Conservation (phyloP, 1,284 basidiomycete genomes). For the Boletellus deceptivus region DNA sequence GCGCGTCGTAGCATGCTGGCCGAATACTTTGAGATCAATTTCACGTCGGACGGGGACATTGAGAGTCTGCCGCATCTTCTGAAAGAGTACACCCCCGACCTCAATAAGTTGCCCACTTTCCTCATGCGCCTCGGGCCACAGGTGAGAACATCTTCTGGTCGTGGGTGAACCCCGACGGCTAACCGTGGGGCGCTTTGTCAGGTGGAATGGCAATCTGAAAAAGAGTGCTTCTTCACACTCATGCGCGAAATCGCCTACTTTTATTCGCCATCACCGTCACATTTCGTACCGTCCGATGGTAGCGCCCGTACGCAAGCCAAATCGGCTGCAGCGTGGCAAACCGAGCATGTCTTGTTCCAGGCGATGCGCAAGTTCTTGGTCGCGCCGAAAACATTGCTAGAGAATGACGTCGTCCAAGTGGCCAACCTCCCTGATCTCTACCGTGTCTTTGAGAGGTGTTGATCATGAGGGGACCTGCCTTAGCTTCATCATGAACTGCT, state of each 20-base stretch:
- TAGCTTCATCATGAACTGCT: slow-evolving; percentile 2
- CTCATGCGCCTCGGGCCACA: slow-evolving; percentile 85
- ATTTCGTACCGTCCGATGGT: slow-evolving; percentile 28
- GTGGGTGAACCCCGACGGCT: neutral
- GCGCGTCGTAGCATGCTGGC: slow-evolving; percentile 79
- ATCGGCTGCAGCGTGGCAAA: slow-evolving; percentile 70
- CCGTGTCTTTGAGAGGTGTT: slow-evolving; percentile 89
- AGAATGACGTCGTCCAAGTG: slow-evolving; percentile 78
- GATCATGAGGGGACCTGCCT: slow-evolving; percentile 10
- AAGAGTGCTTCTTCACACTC: slow-evolving; percentile 83
- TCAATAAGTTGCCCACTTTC: slow-evolving; percentile 83
- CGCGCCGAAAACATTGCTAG: slow-evolving; percentile 68
- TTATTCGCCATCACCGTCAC: slow-evolving; percentile 59
- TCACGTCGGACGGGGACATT: slow-evolving; percentile 64
- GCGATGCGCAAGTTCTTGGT: slow-evolving; percentile 73
- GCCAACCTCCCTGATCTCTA: slow-evolving; percentile 88
- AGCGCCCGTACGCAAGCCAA: slow-evolving; percentile 41
- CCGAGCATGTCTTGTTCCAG: slow-evolving; percentile 86
- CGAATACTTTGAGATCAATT: slow-evolving; percentile 87
- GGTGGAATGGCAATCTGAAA: slow-evolving; percentile 88
- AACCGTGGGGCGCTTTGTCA: slow-evolving; percentile 31
- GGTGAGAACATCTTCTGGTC: slow-evolving; percentile 40
- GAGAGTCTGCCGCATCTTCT: slow-evolving; percentile 81
- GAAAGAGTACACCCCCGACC: slow-evolving; percentile 80
- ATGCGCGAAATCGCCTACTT: slow-evolving; percentile 90